Evolutionary conservation across 805 yeast genomes (phyloP).

Genomic region (Brettanomyces sp.): DNA sequence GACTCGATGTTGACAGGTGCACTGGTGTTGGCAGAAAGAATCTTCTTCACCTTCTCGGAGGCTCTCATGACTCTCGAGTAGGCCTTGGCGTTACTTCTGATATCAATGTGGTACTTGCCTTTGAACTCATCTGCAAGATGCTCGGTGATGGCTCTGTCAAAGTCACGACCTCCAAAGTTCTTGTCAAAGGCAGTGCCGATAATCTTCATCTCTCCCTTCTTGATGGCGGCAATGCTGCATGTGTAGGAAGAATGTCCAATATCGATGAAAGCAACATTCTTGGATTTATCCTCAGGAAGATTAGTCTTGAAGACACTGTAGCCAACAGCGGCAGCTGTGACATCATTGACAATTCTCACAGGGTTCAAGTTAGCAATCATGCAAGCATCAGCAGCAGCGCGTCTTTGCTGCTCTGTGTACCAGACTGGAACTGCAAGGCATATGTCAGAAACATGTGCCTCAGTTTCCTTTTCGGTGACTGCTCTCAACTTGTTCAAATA

Average conservation of each 20-base stretch:
- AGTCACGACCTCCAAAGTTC: slow-evolving; percentile 97
- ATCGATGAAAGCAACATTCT: slow-evolving; percentile 87
- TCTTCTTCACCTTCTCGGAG: slow-evolving; percentile 91
- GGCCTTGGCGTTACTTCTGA: slow-evolving; percentile 87
- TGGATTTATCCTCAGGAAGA: slow-evolving; percentile 87
- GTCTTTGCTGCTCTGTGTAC: slow-evolving; percentile 95
- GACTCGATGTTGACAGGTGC: slow-evolving; percentile 96
- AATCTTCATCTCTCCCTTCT: slow-evolving; percentile 92
- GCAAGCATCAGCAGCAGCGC: slow-evolving; percentile 93
- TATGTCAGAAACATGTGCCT: slow-evolving; percentile 74
- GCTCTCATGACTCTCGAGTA: slow-evolving; percentile 86
- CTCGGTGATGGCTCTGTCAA: slow-evolving; percentile 88
- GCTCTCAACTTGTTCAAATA: slow-evolving; percentile 84
- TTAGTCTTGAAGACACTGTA: slow-evolving; percentile 98
- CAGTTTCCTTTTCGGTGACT: slow-evolving; percentile 73
- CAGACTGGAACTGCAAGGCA: slow-evolving; percentile 94
- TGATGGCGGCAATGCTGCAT: slow-evolving; percentile 80
- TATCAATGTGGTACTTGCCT: slow-evolving; percentile 87
- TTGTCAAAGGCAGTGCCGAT: slow-evolving; percentile 89
- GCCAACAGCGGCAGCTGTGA: slow-evolving; percentile 98
- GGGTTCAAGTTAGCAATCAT: slow-evolving; percentile 95
- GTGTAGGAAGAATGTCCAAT: slow-evolving; percentile 96
- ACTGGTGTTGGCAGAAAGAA: slow-evolving; percentile 86
- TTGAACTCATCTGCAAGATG: slow-evolving; percentile 91
- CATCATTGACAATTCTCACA: slow-evolving; percentile 94